Conservation (phyloP, 1,284 basidiomycete species). For the Xerocomus nothofagi region DNA sequence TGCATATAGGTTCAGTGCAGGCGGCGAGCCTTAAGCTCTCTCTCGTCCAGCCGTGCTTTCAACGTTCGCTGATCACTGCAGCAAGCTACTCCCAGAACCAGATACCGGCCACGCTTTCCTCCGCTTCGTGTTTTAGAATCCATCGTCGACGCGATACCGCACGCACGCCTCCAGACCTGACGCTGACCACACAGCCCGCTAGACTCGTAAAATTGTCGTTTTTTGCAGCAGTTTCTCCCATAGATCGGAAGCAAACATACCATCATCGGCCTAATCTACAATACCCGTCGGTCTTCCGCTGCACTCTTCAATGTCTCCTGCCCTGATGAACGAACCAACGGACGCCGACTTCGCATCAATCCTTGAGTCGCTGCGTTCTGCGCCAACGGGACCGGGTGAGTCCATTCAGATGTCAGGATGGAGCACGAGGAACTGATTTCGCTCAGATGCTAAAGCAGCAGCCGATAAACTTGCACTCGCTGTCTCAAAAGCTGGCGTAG, state of each 20-base stretch:
- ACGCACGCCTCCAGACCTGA: background rate
- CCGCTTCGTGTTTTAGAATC: background rate
- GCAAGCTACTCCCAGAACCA: no score
- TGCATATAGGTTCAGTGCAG: background rate
- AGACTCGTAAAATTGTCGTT: slow-evolving; percentile 14
- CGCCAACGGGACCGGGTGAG: slow-evolving; percentile 73
- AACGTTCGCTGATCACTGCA: background rate
- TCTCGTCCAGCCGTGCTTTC: background rate
- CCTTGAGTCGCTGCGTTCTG: slow-evolving; percentile 62
- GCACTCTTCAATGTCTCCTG: slow-evolving; percentile 51
- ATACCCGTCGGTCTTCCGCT: slow-evolving; percentile 16
- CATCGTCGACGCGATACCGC: slow-evolving; percentile 11
- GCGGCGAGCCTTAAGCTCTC: background rate
- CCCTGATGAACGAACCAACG: slow-evolving; percentile 46
- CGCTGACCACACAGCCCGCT: slow-evolving; percentile 7
- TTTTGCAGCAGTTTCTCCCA: slow-evolving; percentile 9
- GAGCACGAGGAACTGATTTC: slow-evolving; percentile 8
- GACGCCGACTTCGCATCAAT: slow-evolving; percentile 50
- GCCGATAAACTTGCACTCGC: slow-evolving; percentile 76
- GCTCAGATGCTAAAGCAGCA: slow-evolving; percentile 73
- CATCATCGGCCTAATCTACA: slow-evolving; percentile 25
- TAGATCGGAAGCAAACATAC: slow-evolving; percentile 26
- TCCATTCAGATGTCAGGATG: slow-evolving; percentile 9
- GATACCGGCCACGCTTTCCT: background rate
- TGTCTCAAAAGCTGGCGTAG: slow-evolving; percentile 62